Base-by-base conservation (phyloP, 768 basidiomycete species). In the Mycena sanguinolenta region DNA sequence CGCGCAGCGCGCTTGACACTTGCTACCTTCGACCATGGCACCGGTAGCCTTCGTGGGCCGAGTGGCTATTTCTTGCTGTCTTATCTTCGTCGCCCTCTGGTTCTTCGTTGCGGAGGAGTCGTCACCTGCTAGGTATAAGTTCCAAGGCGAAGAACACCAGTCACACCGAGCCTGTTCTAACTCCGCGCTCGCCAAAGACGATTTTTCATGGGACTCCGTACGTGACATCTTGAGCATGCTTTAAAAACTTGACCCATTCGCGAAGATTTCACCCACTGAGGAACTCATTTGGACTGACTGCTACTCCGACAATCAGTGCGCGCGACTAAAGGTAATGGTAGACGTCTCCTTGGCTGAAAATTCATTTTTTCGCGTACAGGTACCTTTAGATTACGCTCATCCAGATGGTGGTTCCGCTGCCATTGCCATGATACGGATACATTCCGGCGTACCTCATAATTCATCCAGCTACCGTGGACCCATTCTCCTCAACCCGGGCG, bases 401-500 rank as follows among this genome's bases (percentile, higher is more conserved):
- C 66, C 76, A 4, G 38, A 70, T 9, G 70, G 39, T 7, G 60
- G 21, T 8, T 67, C 58, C 1, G 74, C 71, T 1, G 65, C 70
- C 7, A 69, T 77, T 36, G 76, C 76, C 17, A 57, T 75, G 50
- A 32, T 61, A 10, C 69, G 72, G 28, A 23, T 62, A 16, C 73
- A 66, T 6, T 72, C 76, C 10, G 21, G 10, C 16, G 62, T 70
- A 27, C 59, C 68, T 17, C 63, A 67, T 32, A 46, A 63, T 27
- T 63, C 73, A 2, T 21, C 64, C 13, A 14, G 46, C 8, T 77
- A 73, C 38, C 70, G 67, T 8, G 76, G 76, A 16, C 73, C 74
- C 28, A 67, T 77, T 17, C 65, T 74, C 8, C 30, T 69, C 30
- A 77, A 77, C 55, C 76, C 74, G 1, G 76, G 74, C 23, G 76